A percentile compares a stretch with the other conserved stretches of the same genome.
Conservation (phyloP, 768 basidiomycete species). For the Tricholoma saponaceum region DNA sequence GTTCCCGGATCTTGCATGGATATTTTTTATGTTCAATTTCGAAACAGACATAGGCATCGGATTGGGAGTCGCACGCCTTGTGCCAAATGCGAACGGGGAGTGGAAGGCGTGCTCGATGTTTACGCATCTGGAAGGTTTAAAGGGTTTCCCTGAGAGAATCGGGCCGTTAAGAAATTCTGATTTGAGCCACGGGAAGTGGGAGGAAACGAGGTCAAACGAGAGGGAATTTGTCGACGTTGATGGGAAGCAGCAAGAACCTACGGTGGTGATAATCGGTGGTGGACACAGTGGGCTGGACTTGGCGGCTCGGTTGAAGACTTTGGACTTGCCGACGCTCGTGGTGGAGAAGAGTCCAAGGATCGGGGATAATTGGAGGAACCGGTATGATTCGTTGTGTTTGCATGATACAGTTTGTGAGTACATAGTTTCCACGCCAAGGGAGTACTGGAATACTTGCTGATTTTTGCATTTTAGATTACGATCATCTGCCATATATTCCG, state of each 20-base stretch:
- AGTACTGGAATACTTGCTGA: too few relatives aligned
- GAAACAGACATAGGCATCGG: conserved; percentile 39
- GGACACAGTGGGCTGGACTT: conserved; percentile 57
- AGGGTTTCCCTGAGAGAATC: conserved; percentile 44
- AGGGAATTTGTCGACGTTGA: conserved; percentile 30
- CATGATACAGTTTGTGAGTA: conserved; percentile 46
- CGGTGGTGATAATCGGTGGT: conserved; percentile 50
- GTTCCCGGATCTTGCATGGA: conserved; percentile 53
- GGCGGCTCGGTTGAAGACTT: conserved; percentile 58
- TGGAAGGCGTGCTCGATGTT: conserved; percentile 56
- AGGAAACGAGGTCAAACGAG: conserved; percentile 35
- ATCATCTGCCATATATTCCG: too few relatives aligned
- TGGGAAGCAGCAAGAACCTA: conserved; percentile 36
- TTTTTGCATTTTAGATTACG: too few relatives aligned
- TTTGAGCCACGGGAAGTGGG: conserved; percentile 50
- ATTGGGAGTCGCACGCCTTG: conserved; percentile 45
- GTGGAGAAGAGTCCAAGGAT: conserved; percentile 50
- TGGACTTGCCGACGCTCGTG: conserved; percentile 57
- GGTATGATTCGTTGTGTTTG: conserved; percentile 55
- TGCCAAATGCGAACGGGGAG: conserved; percentile 34
- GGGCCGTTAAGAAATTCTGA: conserved; percentile 44
- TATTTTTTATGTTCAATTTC: conserved; percentile 50
- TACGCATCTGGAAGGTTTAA: conserved; percentile 51
- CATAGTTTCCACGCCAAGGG: background rate
- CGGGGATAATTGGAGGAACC: conserved; percentile 57